Evolutionary conservation across 352 stramenopile species (phyloP).

Genomic region (Discostella stelligera): DNA sequence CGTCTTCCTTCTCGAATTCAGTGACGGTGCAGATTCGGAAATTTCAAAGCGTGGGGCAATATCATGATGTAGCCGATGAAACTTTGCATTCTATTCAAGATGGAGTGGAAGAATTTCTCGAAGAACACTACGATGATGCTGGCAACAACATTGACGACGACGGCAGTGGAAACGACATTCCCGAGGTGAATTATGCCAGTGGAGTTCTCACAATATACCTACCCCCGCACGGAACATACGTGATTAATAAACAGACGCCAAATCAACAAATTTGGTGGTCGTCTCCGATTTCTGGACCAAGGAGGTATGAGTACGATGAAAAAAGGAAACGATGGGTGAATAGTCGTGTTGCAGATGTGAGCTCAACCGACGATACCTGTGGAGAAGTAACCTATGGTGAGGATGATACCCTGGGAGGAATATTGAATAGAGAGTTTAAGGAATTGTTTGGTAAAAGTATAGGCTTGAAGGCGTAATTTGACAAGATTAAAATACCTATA

Average conservation of each 20-base stretch:
- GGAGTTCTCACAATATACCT: conserved; percentile 94
- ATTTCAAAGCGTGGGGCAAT: conserved; percentile 46
- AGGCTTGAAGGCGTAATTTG: conserved; percentile 35
- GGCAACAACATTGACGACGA: conserved; percentile 4
- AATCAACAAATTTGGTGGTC: conserved; percentile 95
- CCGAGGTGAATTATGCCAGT: conserved; percentile 64
- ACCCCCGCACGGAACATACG: conserved; percentile 91
- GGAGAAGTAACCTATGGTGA: conserved; percentile 20
- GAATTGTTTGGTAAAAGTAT: conserved; percentile 57
- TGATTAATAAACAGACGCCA: conserved; percentile 97
- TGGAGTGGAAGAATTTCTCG: conserved; percentile 65
- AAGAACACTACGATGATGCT: conserved; percentile 40
- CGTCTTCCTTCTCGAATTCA: background rate
- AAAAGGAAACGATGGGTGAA: conserved; percentile 65
- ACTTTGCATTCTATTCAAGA: conserved; percentile 75
- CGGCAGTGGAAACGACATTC: conserved; percentile 25
- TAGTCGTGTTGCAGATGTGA: conserved; percentile 47
- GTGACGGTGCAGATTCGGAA: conserved; percentile 7
- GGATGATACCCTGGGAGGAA: conserved; percentile 44
- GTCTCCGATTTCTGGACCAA: conserved; percentile 86
- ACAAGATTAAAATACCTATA: background rate
- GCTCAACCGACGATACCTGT: background rate
- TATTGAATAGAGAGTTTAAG: conserved; percentile 61
- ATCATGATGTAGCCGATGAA: conserved; percentile 71
- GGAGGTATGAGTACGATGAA: conserved; percentile 76